Conservation (phyloP, 2,329 filamentous ascomycete species). For the Aspergillus phoenicis region DNA sequence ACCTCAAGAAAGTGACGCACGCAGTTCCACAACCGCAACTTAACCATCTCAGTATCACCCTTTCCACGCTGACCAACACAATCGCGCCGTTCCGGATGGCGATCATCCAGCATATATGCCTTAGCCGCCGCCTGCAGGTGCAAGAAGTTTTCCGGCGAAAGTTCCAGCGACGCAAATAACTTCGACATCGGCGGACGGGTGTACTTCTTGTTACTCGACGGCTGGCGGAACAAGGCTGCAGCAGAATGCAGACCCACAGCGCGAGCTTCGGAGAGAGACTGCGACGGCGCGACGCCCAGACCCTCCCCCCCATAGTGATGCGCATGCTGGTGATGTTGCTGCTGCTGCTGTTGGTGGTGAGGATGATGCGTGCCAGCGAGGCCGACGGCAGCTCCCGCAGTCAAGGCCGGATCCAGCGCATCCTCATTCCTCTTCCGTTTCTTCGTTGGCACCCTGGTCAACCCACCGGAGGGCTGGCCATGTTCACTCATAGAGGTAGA, state of each 20-base stretch:
- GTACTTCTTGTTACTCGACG: slow-evolving; percentile 56
- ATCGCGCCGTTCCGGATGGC: slow-evolving; percentile 57
- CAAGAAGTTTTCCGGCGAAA: slow-evolving; percentile 60
- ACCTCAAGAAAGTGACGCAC: slow-evolving; percentile 57
- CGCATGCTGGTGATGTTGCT: slow-evolving; percentile 28
- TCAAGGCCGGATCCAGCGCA: slow-evolving; percentile 40
- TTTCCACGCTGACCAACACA: slow-evolving; percentile 60
- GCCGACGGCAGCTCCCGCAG: slow-evolving; percentile 28
- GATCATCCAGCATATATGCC: slow-evolving; percentile 59
- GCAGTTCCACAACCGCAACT: slow-evolving; percentile 58
- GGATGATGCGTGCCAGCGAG: slow-evolving; percentile 27
- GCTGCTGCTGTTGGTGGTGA: slow-evolving; percentile 29
- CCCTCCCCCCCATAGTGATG: slow-evolving; percentile 34
- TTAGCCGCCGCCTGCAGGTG: slow-evolving; percentile 60
- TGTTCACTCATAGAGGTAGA: slow-evolving; percentile 30
- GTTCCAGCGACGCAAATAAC: slow-evolving; percentile 58
- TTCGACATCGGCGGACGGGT: slow-evolving; percentile 62
- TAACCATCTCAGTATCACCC: slow-evolving; percentile 60
- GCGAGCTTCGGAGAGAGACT: slow-evolving; percentile 48
- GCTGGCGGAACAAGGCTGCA: slow-evolving; percentile 56
- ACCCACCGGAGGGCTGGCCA: slow-evolving; percentile 28
- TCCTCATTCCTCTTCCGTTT: slow-evolving; percentile 47
- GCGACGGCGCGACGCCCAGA: slow-evolving; percentile 39
- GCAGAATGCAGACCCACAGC: slow-evolving; percentile 57
- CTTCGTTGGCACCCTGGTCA: slow-evolving; percentile 40